Evolutionary conservation across 2,329 filamentous ascomycete species (phyloP), one percentile per base, ranked within the genome.

Genomic region (Aspergillus aculeatinus): DNA sequence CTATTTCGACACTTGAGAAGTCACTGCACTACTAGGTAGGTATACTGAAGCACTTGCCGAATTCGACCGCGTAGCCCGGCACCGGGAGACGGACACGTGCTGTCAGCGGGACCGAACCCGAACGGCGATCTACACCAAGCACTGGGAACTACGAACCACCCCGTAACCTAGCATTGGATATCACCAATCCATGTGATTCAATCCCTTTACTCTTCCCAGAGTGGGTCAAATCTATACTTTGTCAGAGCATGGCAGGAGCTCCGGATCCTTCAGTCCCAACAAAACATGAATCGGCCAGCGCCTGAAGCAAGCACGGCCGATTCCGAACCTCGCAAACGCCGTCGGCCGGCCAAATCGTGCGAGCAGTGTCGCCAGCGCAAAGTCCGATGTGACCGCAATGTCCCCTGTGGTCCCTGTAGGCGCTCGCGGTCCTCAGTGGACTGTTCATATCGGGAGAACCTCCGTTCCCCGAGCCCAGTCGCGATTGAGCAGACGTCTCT

Each of bases 351-450:
- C 12, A 64, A 68, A 21, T 65, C 70, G 1, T 73, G 70, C 58
- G 65, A 69, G 51, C 68, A 68, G 57, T 73, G 71, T 48, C 70
- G 70, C 27, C 66, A 63, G 11, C 69, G 70, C 51, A 73, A 73
- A 59, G 63, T 73, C 29, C 66, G 67, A 31, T 73, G 71, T 53
- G 70, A 73, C 57, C 70, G 64, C 19, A 60, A 63, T 39, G 55
- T 66, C 16, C 71, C 70, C 23, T 73, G 71, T 55, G 66, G 65
- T 2, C 67, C 67, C 29, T 73, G 71, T 56, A 63, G 59, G 6
- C 68, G 67, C 33, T 54, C 66, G 19, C 65, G 65, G 25, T 59
- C 57, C 12, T 63, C 63, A 1, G 33, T 70, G 33, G 53, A 59
- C n/a, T 72, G 70, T 54, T 67, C 62, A 2, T 72, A 71, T 53